Evolutionary conservation across 208 protist species (phyloP).

Genomic region (Leishmania arabica): DNA sequence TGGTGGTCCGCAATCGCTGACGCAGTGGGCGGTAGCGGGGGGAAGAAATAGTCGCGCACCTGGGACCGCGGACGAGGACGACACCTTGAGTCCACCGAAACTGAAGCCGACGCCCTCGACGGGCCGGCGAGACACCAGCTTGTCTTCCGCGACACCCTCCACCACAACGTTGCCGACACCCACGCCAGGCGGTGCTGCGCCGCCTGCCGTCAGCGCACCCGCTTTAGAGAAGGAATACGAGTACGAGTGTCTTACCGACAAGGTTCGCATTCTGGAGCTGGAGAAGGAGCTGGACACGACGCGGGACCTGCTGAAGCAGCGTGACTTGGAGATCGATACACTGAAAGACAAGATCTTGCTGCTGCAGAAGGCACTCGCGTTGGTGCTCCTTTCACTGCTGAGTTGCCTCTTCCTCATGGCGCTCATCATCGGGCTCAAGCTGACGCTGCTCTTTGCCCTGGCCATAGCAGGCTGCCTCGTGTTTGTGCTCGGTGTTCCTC

Average conservation of each 20-base stretch:
- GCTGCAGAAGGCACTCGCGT: slow-evolving; percentile 63
- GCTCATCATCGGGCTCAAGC: slow-evolving; percentile 61
- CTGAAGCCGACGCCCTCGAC: neutral
- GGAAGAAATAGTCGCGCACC: neutral
- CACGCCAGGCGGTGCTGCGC: neutral
- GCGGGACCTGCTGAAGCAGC: slow-evolving; percentile 27
- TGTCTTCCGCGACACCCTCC: neutral
- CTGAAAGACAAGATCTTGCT: slow-evolving; percentile 67
- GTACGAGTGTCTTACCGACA: slow-evolving; percentile 13
- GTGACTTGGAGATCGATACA: slow-evolving; percentile 42
- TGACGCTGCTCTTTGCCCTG: slow-evolving; percentile 44
- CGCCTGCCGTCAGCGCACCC: neutral
- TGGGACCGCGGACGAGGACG: neutral
- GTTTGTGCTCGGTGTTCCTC: slow-evolving; percentile 49
- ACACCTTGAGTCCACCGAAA: neutral
- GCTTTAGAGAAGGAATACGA: slow-evolving; percentile 36
- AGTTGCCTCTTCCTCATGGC: slow-evolving; percentile 50
- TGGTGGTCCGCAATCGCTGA: slow-evolving; percentile 15
- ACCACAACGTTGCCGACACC: neutral
- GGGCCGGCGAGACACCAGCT: neutral
- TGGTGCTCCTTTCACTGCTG: slow-evolving; percentile 51
- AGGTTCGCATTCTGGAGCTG: slow-evolving; percentile 13
- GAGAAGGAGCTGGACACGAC: slow-evolving; percentile 30
- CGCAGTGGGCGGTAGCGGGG: slow-evolving; percentile 11
- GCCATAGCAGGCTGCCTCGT: slow-evolving; percentile 30